Evolutionary conservation across 257 asterid species (phyloP).

Genomic region (Cordia subcordata): DNA sequence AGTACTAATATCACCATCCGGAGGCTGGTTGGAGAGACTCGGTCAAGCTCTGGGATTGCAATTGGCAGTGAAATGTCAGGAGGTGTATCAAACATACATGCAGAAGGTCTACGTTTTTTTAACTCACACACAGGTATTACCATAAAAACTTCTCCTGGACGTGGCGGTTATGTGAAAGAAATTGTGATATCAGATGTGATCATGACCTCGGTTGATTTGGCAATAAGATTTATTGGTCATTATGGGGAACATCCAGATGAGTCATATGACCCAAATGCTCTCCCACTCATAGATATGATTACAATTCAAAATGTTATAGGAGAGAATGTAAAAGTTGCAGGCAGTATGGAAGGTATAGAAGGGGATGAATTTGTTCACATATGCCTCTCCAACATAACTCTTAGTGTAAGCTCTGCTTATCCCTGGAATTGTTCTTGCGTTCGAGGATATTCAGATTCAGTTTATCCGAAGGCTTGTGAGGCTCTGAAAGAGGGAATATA

Average conservation of each 20-base stretch:
- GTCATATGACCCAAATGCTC: background rate
- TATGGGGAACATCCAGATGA: background rate
- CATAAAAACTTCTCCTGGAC: background rate
- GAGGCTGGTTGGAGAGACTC: background rate
- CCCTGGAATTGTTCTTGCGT: background rate
- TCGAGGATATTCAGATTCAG: background rate
- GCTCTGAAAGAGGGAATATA: no score
- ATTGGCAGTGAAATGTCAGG: background rate
- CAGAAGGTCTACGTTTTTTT: background rate
- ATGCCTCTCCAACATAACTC: background rate
- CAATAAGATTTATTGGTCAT: background rate
- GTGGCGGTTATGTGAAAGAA: background rate
- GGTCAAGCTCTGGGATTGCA: background rate
- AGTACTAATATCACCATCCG: slow-evolving; percentile 18
- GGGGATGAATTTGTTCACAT: background rate
- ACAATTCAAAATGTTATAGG: background rate
- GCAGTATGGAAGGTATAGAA: background rate
- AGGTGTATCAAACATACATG: background rate
- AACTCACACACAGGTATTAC: background rate
- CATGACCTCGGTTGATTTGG: background rate
- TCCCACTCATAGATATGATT: background rate
- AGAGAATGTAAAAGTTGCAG: background rate
- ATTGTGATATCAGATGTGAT: background rate
- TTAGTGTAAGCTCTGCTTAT: background rate
- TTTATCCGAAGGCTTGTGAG: background rate